Percentiles rank a stretch among this genome's conserved stretches.
Evolutionary conservation across 495 filamentous ascomycete species (phyloP).

Genomic region (Aspergillus avenaceus): DNA sequence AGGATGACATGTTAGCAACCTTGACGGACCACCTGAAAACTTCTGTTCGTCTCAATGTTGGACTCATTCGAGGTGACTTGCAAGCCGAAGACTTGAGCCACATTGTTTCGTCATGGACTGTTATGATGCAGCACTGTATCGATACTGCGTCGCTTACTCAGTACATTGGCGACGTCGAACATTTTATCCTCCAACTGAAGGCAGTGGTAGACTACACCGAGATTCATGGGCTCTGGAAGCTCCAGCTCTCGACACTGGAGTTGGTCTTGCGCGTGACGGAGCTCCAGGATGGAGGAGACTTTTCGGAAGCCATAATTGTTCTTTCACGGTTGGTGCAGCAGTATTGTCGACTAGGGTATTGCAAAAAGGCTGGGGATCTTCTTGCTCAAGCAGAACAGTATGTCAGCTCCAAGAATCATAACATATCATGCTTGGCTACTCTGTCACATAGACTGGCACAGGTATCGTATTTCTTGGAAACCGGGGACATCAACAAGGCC

Average conservation of each 20-base stretch:
- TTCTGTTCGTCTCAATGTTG: slow-evolving; percentile 47
- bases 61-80: slow-evolving; percentile 50
- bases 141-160: slow-evolving; percentile 48
- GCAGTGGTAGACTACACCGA: slow-evolving; percentile 72
- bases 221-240: slow-evolving; percentile 62
- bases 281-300: slow-evolving; percentile 43
- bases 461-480: slow-evolving; percentile 68
- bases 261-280: slow-evolving; percentile 54
- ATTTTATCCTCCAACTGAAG: slow-evolving; percentile 59
- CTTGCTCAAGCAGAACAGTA: slow-evolving; percentile 56
- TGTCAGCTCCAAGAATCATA: slow-evolving; percentile 26
- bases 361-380: slow-evolving; percentile 63
- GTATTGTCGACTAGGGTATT: slow-evolving; percentile 73
- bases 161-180: slow-evolving; percentile 57
- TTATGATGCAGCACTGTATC: slow-evolving; percentile 32
- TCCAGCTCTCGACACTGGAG: slow-evolving; percentile 44
- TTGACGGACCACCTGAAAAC: slow-evolving; percentile 58
- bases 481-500: slow-evolving; percentile 59
- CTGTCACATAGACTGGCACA: slow-evolving; percentile 64
- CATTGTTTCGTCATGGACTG: slow-evolving; percentile 35
- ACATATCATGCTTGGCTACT: slow-evolving; percentile 35
- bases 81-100: slow-evolving; percentile 43
- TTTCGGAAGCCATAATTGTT: slow-evolving; percentile 51
- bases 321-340: slow-evolving; percentile 62
- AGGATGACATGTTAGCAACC: slow-evolving; percentile 50